These are phyloP conservation scores for Termitomyces heimii DNA, from an alignment of 768 basidiomycete genomes.

Conservation along the genomic window DNA sequence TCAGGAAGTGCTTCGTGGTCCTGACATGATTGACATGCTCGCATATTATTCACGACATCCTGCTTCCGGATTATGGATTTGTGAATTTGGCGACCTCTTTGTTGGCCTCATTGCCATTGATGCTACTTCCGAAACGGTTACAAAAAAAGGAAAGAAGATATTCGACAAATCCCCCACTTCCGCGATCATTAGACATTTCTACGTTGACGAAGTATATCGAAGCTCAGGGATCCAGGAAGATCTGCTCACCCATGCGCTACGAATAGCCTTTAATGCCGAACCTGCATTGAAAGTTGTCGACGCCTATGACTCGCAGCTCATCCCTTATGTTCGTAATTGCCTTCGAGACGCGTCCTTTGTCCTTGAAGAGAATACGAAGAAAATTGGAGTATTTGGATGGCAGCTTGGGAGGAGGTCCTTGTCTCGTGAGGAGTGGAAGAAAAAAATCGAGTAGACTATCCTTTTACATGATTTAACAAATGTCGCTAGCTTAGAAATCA, in stretches of 20 bases:
- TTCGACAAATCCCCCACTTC: slow-evolving; percentile 29
- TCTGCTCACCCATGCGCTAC: slow-evolving; percentile 52
- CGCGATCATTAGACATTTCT: slow-evolving; percentile 73
- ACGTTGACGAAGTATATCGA: slow-evolving; percentile 62
- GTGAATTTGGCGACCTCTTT: slow-evolving; percentile 52
- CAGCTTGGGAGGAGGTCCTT: slow-evolving; percentile 38
- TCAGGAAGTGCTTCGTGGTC: slow-evolving; percentile 43
- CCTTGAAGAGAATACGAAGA: slow-evolving; percentile 34
- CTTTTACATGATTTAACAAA: neutral
- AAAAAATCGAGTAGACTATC: slow-evolving; percentile 10
- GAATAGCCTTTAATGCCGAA: slow-evolving; percentile 47
- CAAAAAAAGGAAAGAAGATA: slow-evolving; percentile 9
- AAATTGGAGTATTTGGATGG: slow-evolving; percentile 56
- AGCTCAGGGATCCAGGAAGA: slow-evolving; percentile 54
- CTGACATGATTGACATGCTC: slow-evolving; percentile 48
- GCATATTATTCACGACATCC: slow-evolving; percentile 55
- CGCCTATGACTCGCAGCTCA: slow-evolving; percentile 42
- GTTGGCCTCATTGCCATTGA: slow-evolving; percentile 71
- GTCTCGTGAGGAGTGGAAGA: slow-evolving; percentile 42
- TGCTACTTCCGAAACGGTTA: slow-evolving; percentile 39
- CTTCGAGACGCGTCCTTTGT: slow-evolving; percentile 45
- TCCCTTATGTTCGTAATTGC: slow-evolving; percentile 40
- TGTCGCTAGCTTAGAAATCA: neutral
- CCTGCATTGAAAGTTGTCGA: slow-evolving; percentile 38
- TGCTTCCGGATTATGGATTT: slow-evolving; percentile 65